Evolutionary conservation across 2,329 filamentous ascomycete species (phyloP), one percentile per base, ranked within the genome.

Genomic region (Paraconiothyrium brasiliense): DNA sequence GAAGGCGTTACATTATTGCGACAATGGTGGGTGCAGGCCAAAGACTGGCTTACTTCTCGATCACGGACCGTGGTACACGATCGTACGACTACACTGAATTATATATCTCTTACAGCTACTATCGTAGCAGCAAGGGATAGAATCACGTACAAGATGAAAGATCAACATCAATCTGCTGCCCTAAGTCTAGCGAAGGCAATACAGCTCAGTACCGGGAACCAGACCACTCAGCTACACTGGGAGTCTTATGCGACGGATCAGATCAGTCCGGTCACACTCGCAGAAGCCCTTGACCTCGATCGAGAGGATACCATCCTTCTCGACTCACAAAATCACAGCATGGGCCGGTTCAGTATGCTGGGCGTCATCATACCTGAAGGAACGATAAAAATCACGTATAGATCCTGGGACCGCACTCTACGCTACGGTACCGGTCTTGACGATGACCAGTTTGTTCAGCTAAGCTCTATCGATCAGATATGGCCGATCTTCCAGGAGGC

Each of bases 1-100:
- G 84, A 84, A 55, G 89, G 90, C 1, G 85, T 84, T 27, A 78
- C 81, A 14, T 83, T 95, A 24, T 81, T 96, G 39, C 76, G 76
- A 54, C 91, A 90, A 71, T 96, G 92, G 92, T 93, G 92, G 83
- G 72, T 74, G 2, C 82, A 86, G 72, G 88, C 89, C 1, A 76
- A 83, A 56, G 75, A 76, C 50, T 92, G 90, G 86, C 54, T 47
- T 44, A 16, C 24, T 46, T 39, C 37, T 47, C 49, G 57, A 22
- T 30, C 55, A n/a, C 44, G 54, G 49, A 20, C 35, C 10, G 34
- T 35, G n/a, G 16, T 20, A 6, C 48, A 13, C 7, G 22, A 37
- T 2, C 60, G 46, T 20, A 47, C 22, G 4, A 39, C 39, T 47
- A 20, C 49, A n/a, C 27, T 47, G 24, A 41, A 41, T 16, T 50